A percentile compares a stretch with the other conserved stretches of the same genome.
Conservation (phyloP, 2,329 filamentous ascomycete species). For the Zasmidium citrigriseum region DNA sequence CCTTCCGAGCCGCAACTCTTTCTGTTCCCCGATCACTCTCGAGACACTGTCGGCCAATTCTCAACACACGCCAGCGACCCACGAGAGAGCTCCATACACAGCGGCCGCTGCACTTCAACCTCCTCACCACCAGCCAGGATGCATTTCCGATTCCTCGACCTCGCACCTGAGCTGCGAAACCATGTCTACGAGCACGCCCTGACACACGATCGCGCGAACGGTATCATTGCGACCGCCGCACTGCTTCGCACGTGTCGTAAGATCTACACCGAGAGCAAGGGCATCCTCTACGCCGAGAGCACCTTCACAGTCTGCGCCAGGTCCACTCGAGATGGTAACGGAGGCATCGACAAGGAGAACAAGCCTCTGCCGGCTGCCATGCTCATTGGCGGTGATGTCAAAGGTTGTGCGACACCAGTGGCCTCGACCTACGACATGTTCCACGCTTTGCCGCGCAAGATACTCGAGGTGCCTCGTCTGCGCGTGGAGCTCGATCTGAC, state of each 20-base stretch:
- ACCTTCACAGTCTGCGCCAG: background rate
- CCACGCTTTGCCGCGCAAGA: background rate
- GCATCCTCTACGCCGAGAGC: background rate
- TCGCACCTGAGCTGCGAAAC: slow-evolving; percentile 2
- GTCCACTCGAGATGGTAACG: background rate
- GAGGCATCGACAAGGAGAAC: background rate
- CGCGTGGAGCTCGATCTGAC: background rate
- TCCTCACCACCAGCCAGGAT: too few relatives aligned
- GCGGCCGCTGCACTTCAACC: too few relatives aligned
- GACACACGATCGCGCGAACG: background rate
- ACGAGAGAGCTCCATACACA: too few relatives aligned
- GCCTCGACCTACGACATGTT: background rate
- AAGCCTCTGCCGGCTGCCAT: background rate
- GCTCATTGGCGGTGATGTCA: background rate
- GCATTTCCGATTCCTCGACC: background rate
- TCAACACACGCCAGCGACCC: too few relatives aligned
- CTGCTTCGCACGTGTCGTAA: background rate
- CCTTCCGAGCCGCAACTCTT: too few relatives aligned
- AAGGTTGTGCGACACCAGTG: background rate
- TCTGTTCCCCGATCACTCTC: too few relatives aligned
- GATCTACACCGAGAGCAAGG: background rate
- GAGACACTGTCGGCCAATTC: too few relatives aligned
- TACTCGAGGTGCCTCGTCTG: background rate
- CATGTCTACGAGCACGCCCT: background rate
- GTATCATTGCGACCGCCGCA: background rate